These are phyloP conservation scores for Prunus yedoensis DNA, from an alignment of 331 rosid species.

Conservation along the genomic window DNA sequence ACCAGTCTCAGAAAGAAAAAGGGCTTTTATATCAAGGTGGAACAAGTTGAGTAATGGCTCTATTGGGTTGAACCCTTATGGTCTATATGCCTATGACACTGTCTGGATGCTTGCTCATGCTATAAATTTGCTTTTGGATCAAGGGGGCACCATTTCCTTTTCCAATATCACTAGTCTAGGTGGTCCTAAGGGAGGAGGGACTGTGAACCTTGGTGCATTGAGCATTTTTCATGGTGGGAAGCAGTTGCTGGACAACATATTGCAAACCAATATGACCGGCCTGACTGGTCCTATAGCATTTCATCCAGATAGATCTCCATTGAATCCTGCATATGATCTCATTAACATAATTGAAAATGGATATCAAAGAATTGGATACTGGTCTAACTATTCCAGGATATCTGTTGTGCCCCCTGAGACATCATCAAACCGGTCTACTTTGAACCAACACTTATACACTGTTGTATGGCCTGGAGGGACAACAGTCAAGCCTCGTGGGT, in stretches of 20 bases:
- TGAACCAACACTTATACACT: constrained; percentile 24
- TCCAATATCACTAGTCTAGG: too few relatives aligned
- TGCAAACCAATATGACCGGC: constrained; percentile 34
- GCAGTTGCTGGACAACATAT: too few relatives aligned
- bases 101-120: too few relatives aligned
- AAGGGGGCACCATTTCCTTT: too few relatives aligned
- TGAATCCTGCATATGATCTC: constrained; percentile 44
- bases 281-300: constrained; percentile 44
- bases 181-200: too few relatives aligned
- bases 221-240: too few relatives aligned
- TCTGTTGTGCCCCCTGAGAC: constrained; percentile 36
- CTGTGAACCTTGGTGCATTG: too few relatives aligned
- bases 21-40: constrained; percentile 38
- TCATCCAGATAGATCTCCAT: constrained; percentile 26
- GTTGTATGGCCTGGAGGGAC: constrained; percentile 46
- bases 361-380: constrained; percentile 37
- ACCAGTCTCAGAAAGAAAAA: constrained; percentile 26
- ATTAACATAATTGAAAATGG: constrained; percentile 32
- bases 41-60: constrained; percentile 44
- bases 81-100: too few relatives aligned
- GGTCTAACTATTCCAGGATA: constrained; percentile 39
- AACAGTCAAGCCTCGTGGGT: constrained; percentile 41
- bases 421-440: constrained; percentile 18
- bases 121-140: too few relatives aligned
- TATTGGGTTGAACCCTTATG: constrained; percentile 48